Evolutionary conservation across 192 early-diverging fungal genomes (phyloP).

Genomic region (Spizellomyces sp.): DNA sequence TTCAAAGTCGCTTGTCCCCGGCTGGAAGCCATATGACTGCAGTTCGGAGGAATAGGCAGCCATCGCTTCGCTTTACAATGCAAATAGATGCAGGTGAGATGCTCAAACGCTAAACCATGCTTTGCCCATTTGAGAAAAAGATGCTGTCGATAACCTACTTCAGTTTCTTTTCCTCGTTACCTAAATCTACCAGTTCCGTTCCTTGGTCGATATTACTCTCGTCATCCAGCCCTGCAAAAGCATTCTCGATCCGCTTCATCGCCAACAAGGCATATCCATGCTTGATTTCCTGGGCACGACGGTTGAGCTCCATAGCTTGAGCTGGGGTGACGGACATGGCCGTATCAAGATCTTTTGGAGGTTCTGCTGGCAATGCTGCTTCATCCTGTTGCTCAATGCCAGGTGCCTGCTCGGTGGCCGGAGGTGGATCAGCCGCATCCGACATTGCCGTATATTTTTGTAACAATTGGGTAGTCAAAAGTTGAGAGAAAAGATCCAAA

Average conservation of each 20-base stretch:
- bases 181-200: not conserved
- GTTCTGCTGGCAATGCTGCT: no score
- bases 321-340: conserved; percentile 22
- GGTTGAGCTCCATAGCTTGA: conserved; percentile 34
- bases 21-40: conserved; percentile 16
- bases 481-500: no score
- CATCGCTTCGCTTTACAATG: conserved; percentile 17
- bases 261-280: conserved; percentile 31
- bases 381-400: no score
- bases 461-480: no score
- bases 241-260: conserved; percentile 30
- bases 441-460: no score
- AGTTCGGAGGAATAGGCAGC: conserved; percentile 20
- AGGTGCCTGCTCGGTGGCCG: no score
- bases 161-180: conserved; percentile 23
- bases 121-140: not conserved
- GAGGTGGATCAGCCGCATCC: no score
- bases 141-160: conserved; percentile 15
- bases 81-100: not conserved
- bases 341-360: conserved; percentile 7
- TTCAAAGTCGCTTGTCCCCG: conserved; percentile 11
- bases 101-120: not conserved
- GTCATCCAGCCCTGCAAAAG: conserved; percentile 23
- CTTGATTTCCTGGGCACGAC: conserved; percentile 32
- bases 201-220: not conserved